Percentiles rank a stretch among this genome's conserved stretches.
Evolutionary conservation across 495 filamentous ascomycete genomes (phyloP).

Genomic region (Echria macrotheca): DNA sequence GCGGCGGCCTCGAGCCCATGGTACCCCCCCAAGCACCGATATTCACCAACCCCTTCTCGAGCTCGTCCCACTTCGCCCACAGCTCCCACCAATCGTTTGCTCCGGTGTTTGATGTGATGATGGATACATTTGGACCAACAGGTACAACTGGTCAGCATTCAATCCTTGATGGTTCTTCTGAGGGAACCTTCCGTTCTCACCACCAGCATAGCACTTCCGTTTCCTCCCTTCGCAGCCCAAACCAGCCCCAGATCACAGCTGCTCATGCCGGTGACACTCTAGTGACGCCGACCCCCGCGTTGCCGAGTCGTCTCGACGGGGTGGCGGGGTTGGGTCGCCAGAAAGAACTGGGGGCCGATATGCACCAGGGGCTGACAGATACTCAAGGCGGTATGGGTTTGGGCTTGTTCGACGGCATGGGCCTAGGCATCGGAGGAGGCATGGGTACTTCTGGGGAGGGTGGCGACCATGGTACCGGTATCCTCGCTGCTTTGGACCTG

Average conservation of each 20-base stretch:
- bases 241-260: slow-evolving; percentile 36
- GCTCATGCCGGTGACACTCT: slow-evolving; percentile 36
- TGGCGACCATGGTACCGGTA: slow-evolving; percentile 12
- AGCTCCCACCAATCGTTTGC: too few relatives aligned
- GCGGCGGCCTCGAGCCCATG: slow-evolving; percentile 21
- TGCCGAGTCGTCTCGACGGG: slow-evolving; percentile 19
- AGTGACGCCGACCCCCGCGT: slow-evolving; percentile 27
- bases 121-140: not conserved
- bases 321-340: slow-evolving; percentile 26
- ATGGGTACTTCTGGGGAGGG: slow-evolving; percentile 8
- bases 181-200: slow-evolving; percentile 13
- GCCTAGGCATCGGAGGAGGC: slow-evolving; percentile 9
- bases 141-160: not conserved
- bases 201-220: slow-evolving; percentile 21
- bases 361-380: slow-evolving; percentile 13
- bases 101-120: slow-evolving; percentile 18
- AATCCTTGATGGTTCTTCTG: too few relatives aligned
- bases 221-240: slow-evolving; percentile 38
- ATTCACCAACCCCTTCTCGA: slow-evolving; percentile 18
- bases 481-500: slow-evolving; percentile 29
- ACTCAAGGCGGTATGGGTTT: too few relatives aligned
- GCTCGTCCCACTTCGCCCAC: slow-evolving; percentile 14
- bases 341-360: slow-evolving; percentile 25
- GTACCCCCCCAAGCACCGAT: slow-evolving; percentile 14
- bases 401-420: slow-evolving; percentile 14